phyloP scores from a whole-genome alignment of 257 asterid genomes.

The Agastache rugosa region DNA sequence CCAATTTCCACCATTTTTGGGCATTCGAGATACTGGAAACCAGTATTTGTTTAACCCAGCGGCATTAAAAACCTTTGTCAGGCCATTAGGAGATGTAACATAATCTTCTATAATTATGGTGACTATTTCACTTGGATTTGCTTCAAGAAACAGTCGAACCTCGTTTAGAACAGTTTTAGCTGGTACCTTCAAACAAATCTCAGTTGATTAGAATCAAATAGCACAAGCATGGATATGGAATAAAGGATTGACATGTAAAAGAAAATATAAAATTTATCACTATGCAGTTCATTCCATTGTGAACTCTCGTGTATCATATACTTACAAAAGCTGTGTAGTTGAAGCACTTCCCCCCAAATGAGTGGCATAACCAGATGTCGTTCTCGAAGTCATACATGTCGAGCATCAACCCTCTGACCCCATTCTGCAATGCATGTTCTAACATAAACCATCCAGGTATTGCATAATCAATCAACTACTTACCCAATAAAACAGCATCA shows the following conservation, averaged over 20 bases:
- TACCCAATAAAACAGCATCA: neutral
- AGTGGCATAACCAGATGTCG: slow-evolving; percentile 96
- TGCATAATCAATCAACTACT: neutral
- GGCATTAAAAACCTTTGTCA: slow-evolving; percentile 66
- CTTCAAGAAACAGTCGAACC: slow-evolving; percentile 73
- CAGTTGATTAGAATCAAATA: slow-evolving; percentile 35
- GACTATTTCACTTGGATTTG: slow-evolving; percentile 86
- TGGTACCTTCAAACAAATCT: slow-evolving; percentile 64
- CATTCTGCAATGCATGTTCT: slow-evolving; percentile 69
- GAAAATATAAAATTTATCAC: neutral
- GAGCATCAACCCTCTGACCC: slow-evolving; percentile 94
- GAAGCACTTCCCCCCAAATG: slow-evolving; percentile 83
- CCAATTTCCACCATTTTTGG: slow-evolving; percentile 86
- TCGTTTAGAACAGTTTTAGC: slow-evolving; percentile 79
- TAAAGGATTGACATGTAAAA: too few species aligned
- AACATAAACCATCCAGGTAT: slow-evolving; percentile 32
- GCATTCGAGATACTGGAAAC: slow-evolving; percentile 89
- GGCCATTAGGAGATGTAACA: slow-evolving; percentile 77
- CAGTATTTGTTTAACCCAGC: slow-evolving; percentile 78
- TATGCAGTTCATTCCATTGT: neutral
- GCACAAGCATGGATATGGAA: neutral
- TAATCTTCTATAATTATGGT: slow-evolving; percentile 90
- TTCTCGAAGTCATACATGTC: slow-evolving; percentile 88
- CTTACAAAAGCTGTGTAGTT: slow-evolving; percentile 95
- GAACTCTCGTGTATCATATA: slow-evolving; percentile 14